A percentile compares a stretch with the other conserved stretches of the same genome.
These are phyloP conservation scores for Rhizomucor miehei DNA, from an alignment of 371 early-diverging fungal genomes.

Conservation along the genomic window DNA sequence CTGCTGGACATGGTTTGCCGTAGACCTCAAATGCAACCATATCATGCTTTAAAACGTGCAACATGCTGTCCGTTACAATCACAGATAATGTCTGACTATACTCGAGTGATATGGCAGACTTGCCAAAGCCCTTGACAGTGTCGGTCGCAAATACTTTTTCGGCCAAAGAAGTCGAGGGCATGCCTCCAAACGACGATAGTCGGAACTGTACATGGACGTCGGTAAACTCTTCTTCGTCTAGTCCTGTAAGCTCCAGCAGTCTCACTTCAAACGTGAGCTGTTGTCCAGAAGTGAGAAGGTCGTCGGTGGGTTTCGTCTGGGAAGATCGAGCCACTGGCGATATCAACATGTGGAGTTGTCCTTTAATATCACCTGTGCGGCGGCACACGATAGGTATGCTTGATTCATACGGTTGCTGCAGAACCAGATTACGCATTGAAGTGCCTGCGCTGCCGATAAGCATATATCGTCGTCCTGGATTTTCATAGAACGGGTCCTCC, in stretches of 20 bases:
- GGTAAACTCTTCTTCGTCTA: conserved; percentile 68
- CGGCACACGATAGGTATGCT: conserved; percentile 55
- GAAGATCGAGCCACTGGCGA: conserved; percentile 44
- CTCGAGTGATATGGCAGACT: conserved; percentile 51
- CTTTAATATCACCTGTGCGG: conserved; percentile 53
- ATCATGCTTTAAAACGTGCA: conserved; percentile 40
- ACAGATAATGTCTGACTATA: conserved; percentile 64
- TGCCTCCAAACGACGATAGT: conserved; percentile 60
- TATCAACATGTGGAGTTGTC: conserved; percentile 42
- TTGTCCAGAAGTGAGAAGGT: conserved; percentile 40
- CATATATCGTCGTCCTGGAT: conserved; percentile 59
- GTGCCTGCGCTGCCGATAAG: conserved; percentile 63
- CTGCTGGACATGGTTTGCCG: conserved; percentile 54
- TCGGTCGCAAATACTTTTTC: conserved; percentile 73
- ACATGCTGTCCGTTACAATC: conserved; percentile 37
- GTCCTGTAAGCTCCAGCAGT: conserved; percentile 63
- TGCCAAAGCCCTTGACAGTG: conserved; percentile 55
- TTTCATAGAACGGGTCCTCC: conserved; percentile 77
- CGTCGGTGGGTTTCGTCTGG: conserved; percentile 3
- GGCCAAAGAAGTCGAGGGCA: conserved; percentile 30
- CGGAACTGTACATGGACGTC: conserved; percentile 82
- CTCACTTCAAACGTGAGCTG: conserved; percentile 71
- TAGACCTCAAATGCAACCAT: conserved; percentile 63
- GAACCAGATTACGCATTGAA: conserved; percentile 46
- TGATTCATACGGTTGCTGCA: conserved; percentile 50